phyloP scores from a whole-genome alignment of 305 asterid genomes.

The Solanum chacoense region DNA sequence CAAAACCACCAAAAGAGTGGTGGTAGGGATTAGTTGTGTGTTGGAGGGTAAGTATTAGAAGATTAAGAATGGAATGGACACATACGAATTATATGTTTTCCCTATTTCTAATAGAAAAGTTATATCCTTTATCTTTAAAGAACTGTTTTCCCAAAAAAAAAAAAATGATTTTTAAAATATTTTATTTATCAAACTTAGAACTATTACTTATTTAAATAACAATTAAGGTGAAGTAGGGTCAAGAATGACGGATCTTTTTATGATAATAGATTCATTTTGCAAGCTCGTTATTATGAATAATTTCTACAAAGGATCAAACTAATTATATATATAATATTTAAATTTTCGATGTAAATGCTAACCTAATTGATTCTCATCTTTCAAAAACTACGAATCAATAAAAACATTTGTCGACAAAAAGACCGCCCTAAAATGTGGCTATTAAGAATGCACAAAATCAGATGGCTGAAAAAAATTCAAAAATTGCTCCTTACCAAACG shows the following conservation, averaged over 20 bases:
- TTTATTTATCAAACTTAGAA: background rate
- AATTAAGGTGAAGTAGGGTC: background rate
- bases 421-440: background rate
- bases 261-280: too few species aligned
- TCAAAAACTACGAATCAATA: background rate
- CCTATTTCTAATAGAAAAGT: background rate
- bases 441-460: background rate
- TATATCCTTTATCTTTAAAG: background rate
- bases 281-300: too few species aligned
- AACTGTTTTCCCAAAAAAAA: background rate
- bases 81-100: background rate
- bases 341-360: too few species aligned
- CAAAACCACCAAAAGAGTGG: background rate
- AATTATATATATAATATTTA: too few species aligned
- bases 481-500: background rate
- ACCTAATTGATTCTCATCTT: background rate
- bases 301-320: too few species aligned
- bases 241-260: background rate
- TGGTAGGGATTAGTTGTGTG: background rate
- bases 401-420: background rate
- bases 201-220: too few species aligned
- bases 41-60: background rate
- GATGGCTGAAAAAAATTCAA: background rate
- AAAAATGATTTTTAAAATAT: background rate
- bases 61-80: background rate